Conservation (phyloP, 176 grass and related monocot genomes). For the Oryza coarctata region DNA sequence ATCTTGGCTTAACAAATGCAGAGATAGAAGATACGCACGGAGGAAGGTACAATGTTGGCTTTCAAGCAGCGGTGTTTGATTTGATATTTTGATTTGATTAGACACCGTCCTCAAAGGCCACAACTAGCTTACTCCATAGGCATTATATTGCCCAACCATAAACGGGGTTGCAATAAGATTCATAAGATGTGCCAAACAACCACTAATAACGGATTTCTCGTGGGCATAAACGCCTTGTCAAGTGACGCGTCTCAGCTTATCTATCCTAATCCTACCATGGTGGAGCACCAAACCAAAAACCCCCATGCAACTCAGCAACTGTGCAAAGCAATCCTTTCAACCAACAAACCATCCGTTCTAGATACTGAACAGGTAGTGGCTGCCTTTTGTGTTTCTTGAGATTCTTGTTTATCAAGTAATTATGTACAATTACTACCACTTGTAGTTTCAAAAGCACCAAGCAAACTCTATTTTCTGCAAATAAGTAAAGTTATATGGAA, state of each 20-base stretch:
- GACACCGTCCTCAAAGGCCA: not conserved
- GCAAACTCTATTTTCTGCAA: not conserved
- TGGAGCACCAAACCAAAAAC: not conserved
- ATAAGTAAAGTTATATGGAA: too few relatives aligned
- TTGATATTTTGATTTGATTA: not conserved
- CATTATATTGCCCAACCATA: not conserved
- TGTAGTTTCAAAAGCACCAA: not conserved
- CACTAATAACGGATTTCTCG: slow-evolving; percentile 17
- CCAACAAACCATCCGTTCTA: too few relatives aligned
- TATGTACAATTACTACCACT: too few relatives aligned
- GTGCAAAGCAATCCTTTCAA: not conserved
- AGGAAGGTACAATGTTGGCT: not conserved
- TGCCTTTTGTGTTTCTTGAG: not conserved
- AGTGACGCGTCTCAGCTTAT: slow-evolving; percentile 6
- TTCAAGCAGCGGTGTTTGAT: not conserved
- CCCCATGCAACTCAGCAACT: too few relatives aligned
- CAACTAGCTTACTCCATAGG: not conserved
- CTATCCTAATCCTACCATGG: not conserved
- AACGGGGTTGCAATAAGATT: not conserved
- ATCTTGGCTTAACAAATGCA: too few relatives aligned
- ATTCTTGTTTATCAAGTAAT: not conserved
- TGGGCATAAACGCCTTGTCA: not conserved
- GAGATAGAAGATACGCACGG: too few relatives aligned
- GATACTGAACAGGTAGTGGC: not conserved
- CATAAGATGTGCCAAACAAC: not conserved